Percentiles rank a stretch among this genome's conserved stretches.
These are phyloP conservation scores for Colletotrichum sp. DNA, from an alignment of 2,329 filamentous ascomycete species.

Conservation along the genomic window DNA sequence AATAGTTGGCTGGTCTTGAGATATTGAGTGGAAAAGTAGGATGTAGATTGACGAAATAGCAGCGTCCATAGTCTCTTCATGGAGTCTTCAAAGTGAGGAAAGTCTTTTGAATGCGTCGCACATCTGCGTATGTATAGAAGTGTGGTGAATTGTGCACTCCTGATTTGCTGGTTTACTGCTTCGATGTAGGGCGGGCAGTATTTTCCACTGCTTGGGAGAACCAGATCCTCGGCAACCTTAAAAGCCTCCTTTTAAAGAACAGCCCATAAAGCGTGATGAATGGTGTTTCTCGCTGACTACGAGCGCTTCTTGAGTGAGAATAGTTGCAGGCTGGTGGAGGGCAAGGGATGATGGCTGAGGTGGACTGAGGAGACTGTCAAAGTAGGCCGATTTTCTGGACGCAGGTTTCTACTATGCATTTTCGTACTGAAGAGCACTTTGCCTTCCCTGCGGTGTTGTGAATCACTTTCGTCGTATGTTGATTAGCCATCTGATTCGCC, in stretches of 20 bases:
- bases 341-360: not conserved
- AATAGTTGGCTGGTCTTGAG: not conserved
- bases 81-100: not conserved
- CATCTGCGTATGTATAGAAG: too few relatives aligned
- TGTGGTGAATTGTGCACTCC: too few relatives aligned
- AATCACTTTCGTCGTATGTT: not conserved
- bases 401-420: accelerated
- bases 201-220: not conserved
- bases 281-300: too few relatives aligned
- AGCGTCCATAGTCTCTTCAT: accelerated
- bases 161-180: not conserved
- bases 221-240: too few relatives aligned
- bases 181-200: too few relatives aligned
- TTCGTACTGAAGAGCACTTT: not conserved
- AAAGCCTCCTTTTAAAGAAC: too few relatives aligned
- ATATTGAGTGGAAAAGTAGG: not conserved
- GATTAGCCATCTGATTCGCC: not conserved
- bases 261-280: too few relatives aligned
- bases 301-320: too few relatives aligned
- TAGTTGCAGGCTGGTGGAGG: too few relatives aligned
- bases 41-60: not conserved
- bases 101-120: not conserved
- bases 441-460: not conserved
- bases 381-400: accelerated
- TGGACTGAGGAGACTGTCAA: accelerated